Base-by-base conservation (phyloP, 208 protist genomes). In the Acanthamoeba triangularis region DNA sequence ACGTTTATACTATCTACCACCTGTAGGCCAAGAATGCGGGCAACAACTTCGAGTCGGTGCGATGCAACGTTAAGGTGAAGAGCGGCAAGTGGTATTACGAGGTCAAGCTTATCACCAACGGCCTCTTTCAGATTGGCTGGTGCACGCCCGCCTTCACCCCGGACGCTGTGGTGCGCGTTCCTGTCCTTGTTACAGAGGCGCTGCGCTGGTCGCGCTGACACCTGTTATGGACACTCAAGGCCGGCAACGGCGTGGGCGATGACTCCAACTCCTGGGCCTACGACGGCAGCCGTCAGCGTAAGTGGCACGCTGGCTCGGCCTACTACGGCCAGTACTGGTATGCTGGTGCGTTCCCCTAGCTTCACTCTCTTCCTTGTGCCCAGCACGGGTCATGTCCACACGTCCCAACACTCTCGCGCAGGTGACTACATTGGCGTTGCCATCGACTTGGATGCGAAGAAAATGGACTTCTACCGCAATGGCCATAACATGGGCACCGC, bases 261-360 rank as follows among this genome's bases (percentile, higher is more conserved):
- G 82, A 90, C 52, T 30, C 44, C 49, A 54, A 90, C 33, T 90
- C 82, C 28, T 90, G 82, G 82, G 82, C 82, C 49, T 90, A 90
- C 82, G 82, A 90, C 37, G 82, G 82, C 44, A 90, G 82, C 82
- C 82, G 82, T 11, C 54, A 56, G 54, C 82, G 44, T 44, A 90
- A 90, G 54, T 90, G 82, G 82, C 82, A 90, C 28, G 33, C n/a
- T 6, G 82, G 82, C 41, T 90, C 82, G 33, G n/a, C 82, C 28
- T 90, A 90, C 52, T 90, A 90, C 54, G 82, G 82, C n/a, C 82
- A 90, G 54, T 90, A 90, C 82, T 90, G 82, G 82, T 90, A 90
- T 25, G 28, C 82, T 67, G 82, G 82, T 90, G 30, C 76, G 41
- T 35, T 44, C 18, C 23, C 10, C 69, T 44, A 14, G 20, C 35